Evolutionary conservation across 2,329 filamentous ascomycete species (phyloP).

Genomic region (Cordyceps tenuipes): DNA sequence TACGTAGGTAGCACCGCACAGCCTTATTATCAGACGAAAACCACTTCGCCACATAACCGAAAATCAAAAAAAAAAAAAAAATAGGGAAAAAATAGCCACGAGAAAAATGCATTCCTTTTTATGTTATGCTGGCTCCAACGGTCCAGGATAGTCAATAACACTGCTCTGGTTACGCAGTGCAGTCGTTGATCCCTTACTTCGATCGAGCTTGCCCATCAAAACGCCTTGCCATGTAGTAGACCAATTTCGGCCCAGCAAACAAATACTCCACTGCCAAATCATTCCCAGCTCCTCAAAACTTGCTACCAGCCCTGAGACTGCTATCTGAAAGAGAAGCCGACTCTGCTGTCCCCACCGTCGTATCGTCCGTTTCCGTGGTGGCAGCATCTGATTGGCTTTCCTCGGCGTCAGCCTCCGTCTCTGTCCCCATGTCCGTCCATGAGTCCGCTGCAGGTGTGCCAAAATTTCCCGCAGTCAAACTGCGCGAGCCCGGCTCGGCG

Average conservation of each 20-base stretch:
- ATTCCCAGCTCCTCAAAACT: not conserved
- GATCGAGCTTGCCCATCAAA: not conserved
- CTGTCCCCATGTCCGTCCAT: not conserved
- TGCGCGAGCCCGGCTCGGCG: not conserved
- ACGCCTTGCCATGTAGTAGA: not conserved
- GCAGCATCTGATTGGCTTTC: not conserved
- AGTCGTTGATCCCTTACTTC: not conserved
- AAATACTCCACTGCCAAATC: not conserved
- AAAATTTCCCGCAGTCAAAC: not conserved
- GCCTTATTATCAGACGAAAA: too few relatives aligned
- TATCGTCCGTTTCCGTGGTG: slow-evolving; percentile 8
- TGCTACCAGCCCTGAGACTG: not conserved
- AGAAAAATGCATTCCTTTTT: not conserved
- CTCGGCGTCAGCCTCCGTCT: not conserved
- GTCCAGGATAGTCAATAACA: not conserved
- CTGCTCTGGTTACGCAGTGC: not conserved
- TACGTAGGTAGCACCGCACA: too few relatives aligned
- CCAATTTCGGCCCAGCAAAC: not conserved
- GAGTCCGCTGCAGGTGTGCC: not conserved
- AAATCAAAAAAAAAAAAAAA: too few relatives aligned
- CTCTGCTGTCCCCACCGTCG: slow-evolving; percentile 5
- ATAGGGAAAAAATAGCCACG: too few relatives aligned
- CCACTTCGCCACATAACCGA: too few relatives aligned
- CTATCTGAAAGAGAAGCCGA: not conserved
- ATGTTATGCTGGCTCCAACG: not conserved